These are phyloP conservation scores for Silene coronaria DNA, from an alignment of 179 eudicot species.

Conservation along the genomic window DNA sequence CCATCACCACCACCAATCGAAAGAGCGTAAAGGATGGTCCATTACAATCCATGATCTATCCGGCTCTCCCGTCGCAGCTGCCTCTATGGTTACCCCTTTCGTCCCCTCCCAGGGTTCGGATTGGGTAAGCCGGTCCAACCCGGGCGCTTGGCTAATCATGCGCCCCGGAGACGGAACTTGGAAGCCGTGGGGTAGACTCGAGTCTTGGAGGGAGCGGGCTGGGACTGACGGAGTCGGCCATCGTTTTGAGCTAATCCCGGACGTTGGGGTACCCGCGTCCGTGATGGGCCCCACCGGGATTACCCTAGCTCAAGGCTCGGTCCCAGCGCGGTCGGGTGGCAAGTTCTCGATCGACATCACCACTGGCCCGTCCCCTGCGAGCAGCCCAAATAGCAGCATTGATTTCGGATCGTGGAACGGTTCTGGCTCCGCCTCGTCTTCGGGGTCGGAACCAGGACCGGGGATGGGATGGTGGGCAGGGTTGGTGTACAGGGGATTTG, in stretches of 20 bases:
- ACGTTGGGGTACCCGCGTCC: constrained; percentile 24
- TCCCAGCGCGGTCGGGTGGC: constrained; percentile 55
- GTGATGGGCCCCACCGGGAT: constrained; percentile 37
- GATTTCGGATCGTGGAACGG: constrained; percentile 62
- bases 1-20: constrained; percentile 16
- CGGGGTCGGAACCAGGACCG: constrained; percentile 42
- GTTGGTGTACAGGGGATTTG: constrained; percentile 68
- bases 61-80: constrained; percentile 85
- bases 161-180: constrained; percentile 68
- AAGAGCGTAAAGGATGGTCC: constrained; percentile 92
- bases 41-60: constrained; percentile 85
- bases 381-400: constrained; percentile 58
- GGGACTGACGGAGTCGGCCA: constrained; percentile 39
- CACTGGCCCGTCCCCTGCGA: constrained; percentile 42
- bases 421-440: constrained; percentile 45
- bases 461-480: constrained; percentile 51
- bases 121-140: constrained; percentile 65
- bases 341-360: constrained; percentile 64
- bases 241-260: constrained; percentile 62
- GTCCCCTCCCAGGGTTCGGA: constrained; percentile 76
- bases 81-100: constrained; percentile 94
- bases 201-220: constrained; percentile 59
- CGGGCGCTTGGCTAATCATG: constrained; percentile 85
- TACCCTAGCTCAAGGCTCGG: constrained; percentile 39
- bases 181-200: constrained; percentile 90